These are phyloP conservation scores for Sapria himalayana DNA, from an alignment of 345 rosid species.

Conservation along the genomic window DNA sequence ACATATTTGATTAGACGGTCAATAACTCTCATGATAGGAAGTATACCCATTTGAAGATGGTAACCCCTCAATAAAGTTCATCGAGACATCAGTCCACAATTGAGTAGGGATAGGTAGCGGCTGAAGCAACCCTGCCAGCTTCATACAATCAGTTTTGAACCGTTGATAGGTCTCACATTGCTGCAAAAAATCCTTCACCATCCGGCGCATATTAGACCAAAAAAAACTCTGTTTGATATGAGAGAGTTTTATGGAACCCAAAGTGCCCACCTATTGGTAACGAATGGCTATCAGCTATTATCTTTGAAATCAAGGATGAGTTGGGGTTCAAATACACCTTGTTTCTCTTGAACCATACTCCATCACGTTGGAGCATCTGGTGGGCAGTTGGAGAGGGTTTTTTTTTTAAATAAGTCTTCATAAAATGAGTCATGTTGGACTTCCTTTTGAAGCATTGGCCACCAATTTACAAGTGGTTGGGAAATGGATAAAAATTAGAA, in stretches of 20 bases:
- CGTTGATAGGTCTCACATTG: neutral
- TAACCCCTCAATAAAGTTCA: neutral
- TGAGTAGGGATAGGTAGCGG: neutral
- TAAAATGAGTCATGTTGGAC: neutral
- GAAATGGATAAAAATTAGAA: neutral
- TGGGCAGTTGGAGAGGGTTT: neutral
- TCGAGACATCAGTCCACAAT: neutral
- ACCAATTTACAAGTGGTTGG: neutral
- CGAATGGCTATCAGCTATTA: neutral
- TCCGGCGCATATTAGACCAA: neutral
- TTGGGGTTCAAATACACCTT: neutral
- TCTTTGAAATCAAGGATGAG: neutral
- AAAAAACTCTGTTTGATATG: neutral
- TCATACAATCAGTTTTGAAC: neutral
- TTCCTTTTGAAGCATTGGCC: neutral
- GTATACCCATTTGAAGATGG: neutral
- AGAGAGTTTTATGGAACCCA: neutral
- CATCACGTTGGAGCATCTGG: neutral
- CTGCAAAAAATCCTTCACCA: neutral
- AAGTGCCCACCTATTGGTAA: neutral
- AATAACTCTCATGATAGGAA: neutral
- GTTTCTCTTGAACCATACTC: neutral
- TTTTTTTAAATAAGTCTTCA: neutral
- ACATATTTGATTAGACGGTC: no score
- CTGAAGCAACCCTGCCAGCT: neutral